Evolutionary conservation across 768 basidiomycete genomes (phyloP), one percentile per base, ranked within the genome.

Genomic region (Tricholoma saponaceum): DNA sequence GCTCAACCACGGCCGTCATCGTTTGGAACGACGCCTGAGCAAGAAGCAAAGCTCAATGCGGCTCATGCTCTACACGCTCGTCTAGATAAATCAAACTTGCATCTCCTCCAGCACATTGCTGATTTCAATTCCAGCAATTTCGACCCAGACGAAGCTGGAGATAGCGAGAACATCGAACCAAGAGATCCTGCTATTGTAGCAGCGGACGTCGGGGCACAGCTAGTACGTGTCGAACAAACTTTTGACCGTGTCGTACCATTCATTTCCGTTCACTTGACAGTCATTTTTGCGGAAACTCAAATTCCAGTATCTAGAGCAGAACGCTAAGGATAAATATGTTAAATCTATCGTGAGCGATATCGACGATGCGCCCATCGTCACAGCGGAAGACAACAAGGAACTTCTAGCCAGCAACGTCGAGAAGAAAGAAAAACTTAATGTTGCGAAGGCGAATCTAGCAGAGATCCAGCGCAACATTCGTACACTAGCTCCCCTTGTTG

Each of bases 261-360:
- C 35, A 33, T 5, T 14, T 33, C 4, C 13, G 23, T 26, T 10
- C 25, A 26, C 14, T 59, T 37, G 8, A 30, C 53, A 90, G 90
- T 76, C 84, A 6, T 90, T 85, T 63, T 75, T 93, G 18, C 79
- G 87, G 22, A 90, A 90, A 64, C 82, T 95, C 25, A 95, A 95
- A 71, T 93, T 92, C 66, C 89, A 90, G 61, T 94, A 92, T 67
- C 74, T 94, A 16, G 92, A 96, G 65, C 90, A 93, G 69, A 90
- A 93, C 62, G 90, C 94, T 3, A 96, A 95, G 67, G 85, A 92
- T 64, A 86, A 89, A 70, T 95, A 95, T 66, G 79, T 94, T 63
- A 88, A 89, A 68, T 86, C 85, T 0, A 93, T 95, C 63, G 87
- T 93, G 51, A 90, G 86, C 67, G 89, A 94, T 60, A 84, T 83